A percentile compares a stretch with the other conserved stretches of the same genome.
These are phyloP conservation scores for Linum tenue DNA, from an alignment of 345 rosid species.

Conservation along the genomic window DNA sequence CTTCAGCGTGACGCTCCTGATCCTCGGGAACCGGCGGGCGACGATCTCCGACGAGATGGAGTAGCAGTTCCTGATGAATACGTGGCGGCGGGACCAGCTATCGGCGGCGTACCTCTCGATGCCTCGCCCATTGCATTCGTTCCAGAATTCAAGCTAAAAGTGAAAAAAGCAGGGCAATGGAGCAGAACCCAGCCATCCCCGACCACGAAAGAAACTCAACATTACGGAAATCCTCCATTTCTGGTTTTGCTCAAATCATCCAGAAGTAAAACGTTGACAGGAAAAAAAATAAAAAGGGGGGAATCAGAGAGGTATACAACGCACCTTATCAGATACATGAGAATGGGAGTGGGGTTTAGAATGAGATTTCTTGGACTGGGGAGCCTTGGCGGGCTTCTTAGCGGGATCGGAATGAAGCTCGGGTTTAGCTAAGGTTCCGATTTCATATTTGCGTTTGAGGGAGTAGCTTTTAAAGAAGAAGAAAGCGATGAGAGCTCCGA, in stretches of 20 bases:
- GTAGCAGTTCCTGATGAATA: too few species aligned
- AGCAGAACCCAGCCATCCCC: not conserved
- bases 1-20: too few species aligned
- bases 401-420: constrained; percentile 45
- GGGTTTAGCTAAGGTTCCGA: constrained; percentile 52
- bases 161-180: too few species aligned
- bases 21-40: too few species aligned
- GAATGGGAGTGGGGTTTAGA: constrained; percentile 54
- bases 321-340: constrained; percentile 54
- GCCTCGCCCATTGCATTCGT: not conserved
- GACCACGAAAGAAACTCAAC: not conserved
- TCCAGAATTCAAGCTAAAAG: not conserved
- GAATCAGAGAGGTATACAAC: not conserved
- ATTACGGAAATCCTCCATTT: too few species aligned
- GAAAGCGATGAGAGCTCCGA: constrained; percentile 59
- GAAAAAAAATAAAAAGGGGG: not conserved
- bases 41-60: too few species aligned
- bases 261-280: constrained; percentile 8
- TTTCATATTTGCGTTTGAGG: constrained; percentile 65
- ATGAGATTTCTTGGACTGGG: constrained; percentile 50
- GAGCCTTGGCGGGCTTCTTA: constrained; percentile 41
- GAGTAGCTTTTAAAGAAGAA: constrained; percentile 74
- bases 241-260: too few species aligned
- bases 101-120: too few species aligned
- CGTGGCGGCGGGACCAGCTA: too few species aligned